Base-by-base conservation (phyloP, 1,139 yeast genomes). In the Saccharomyces hybrid region DNA sequence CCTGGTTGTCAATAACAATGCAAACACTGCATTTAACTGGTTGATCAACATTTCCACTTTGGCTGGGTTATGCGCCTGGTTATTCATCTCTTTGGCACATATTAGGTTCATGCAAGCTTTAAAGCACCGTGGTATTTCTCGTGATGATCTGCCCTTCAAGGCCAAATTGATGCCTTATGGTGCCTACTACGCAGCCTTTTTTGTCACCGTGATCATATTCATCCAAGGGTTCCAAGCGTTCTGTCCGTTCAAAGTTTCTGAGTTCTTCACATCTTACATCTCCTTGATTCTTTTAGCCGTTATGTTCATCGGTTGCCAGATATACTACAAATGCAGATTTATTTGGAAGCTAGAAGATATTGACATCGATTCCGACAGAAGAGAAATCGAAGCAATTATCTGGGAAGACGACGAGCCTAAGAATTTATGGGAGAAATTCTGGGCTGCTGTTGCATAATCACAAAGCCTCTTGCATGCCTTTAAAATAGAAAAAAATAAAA, bases 11-110 rank as follows among this genome's bases (percentile, higher is more conserved):
- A 78, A 85, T 34, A 69, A 74, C 49, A 71, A 73, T 52, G 93
- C 95, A 48, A 75, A 76, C 52, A 75, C 79, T 9, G 96, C 89
- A n/a, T 90, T 89, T 75, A 73, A 78, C 65, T 90, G 96, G 90
- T 80, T 90, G 62, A 80, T 89, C 60, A 88, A 88, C 71, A 84
- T 91, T 60, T 81, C 90, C 29, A 86, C 91, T 8, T 82, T 85
- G 51, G 84, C 90, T 27, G 91, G 91, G 53, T 74, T 85, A 60
- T 82, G 85, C 54, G 80, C 87, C 5, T 85, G 90, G 90, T 79
- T 83, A 52, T 81, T 83, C 72, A 84, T 85, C 58, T 76, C 83
- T 34, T 71, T 79, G 51, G 74, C 86, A 11, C 90, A 84, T 68
- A 73, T 85, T 56, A 76, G 88, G 68, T 84, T 84, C 71, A 83